Percentiles rank a stretch among this genome's conserved stretches.
phyloP scores from a whole-genome alignment of 1,284 basidiomycete species.

The Cutaneotrichosporon dermatis region DNA sequence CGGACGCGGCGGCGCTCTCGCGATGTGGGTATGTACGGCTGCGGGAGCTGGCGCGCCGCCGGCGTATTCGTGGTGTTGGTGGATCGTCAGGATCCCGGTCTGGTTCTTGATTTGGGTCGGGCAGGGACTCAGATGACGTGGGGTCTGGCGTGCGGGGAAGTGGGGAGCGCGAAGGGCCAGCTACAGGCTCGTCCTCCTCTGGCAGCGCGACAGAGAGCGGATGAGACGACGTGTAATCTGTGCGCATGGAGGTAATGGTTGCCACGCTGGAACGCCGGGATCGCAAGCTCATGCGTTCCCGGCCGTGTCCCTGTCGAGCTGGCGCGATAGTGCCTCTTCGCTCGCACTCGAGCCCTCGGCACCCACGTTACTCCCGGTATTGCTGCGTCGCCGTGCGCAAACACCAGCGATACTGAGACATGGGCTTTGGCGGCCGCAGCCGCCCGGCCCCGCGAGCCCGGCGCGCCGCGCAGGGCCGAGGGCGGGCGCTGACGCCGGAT shows the following conservation, averaged over 20 bases:
- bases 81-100: background rate
- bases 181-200: conserved; percentile 20
- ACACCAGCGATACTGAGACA: conserved; percentile 34
- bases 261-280: conserved; percentile 33
- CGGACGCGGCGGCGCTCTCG: background rate
- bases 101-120: background rate
- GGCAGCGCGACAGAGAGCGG: conserved; percentile 14
- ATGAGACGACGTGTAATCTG: conserved; percentile 3
- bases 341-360: conserved; percentile 12
- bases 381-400: conserved; percentile 28
- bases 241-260: conserved; percentile 25
- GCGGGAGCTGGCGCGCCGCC: background rate
- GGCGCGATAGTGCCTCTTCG: conserved; percentile 35
- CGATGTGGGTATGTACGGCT: background rate
- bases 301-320: conserved; percentile 40
- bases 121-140: background rate
- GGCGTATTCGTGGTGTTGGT: background rate
- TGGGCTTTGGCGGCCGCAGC: conserved; percentile 22
- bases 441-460: conserved; percentile 19
- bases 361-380: background rate
- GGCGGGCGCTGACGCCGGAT: conserved; percentile 15
- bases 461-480: conserved; percentile 12
- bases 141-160: background rate
- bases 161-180: background rate
- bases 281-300: conserved; percentile 41